Conservation (phyloP, 768 basidiomycete species). For the Xerocomellus amylosporus region DNA sequence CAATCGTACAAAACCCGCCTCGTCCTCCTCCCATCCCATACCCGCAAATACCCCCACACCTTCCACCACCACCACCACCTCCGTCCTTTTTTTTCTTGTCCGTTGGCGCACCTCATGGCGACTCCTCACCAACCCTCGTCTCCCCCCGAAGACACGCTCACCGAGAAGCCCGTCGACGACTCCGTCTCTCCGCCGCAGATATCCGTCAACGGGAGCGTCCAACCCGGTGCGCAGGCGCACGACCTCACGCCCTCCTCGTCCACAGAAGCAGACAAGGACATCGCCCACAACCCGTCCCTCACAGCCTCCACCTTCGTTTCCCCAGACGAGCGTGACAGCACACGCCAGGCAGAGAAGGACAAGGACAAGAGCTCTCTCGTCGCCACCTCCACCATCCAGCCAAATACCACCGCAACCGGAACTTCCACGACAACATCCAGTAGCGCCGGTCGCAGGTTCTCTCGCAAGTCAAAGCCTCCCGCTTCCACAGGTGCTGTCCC, state of each 20-base stretch:
- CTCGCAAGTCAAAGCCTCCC: slow-evolving; percentile 27
- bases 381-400: slow-evolving; percentile 43
- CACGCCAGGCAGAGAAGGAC: slow-evolving; percentile 36
- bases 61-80: neutral
- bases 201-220: slow-evolving; percentile 26
- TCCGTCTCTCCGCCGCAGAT: slow-evolving; percentile 11
- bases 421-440: slow-evolving; percentile 23
- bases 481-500: slow-evolving; percentile 16
- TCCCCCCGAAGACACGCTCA: slow-evolving; percentile 12
- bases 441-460: slow-evolving; percentile 28
- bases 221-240: slow-evolving; percentile 27
- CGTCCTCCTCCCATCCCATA: slow-evolving; percentile 20
- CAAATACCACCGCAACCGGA: slow-evolving; percentile 31
- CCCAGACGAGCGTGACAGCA: slow-evolving; percentile 33
- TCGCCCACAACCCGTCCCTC: slow-evolving; percentile 33
- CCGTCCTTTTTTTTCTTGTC: neutral
- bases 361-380: slow-evolving; percentile 47
- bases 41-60: slow-evolving; percentile 29
- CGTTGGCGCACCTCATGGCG: slow-evolving; percentile 20
- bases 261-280: slow-evolving; percentile 38
- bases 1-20: slow-evolving; percentile 30
- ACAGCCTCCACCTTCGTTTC: slow-evolving; percentile 34
- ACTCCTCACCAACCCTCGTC: slow-evolving; percentile 19
- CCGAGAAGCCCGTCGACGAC: slow-evolving; percentile 23
- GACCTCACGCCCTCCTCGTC: slow-evolving; percentile 30